Percentiles rank a stretch among this genome's conserved stretches.
Evolutionary conservation across 768 basidiomycete species (phyloP).

Genomic region (Agaricus blazei): DNA sequence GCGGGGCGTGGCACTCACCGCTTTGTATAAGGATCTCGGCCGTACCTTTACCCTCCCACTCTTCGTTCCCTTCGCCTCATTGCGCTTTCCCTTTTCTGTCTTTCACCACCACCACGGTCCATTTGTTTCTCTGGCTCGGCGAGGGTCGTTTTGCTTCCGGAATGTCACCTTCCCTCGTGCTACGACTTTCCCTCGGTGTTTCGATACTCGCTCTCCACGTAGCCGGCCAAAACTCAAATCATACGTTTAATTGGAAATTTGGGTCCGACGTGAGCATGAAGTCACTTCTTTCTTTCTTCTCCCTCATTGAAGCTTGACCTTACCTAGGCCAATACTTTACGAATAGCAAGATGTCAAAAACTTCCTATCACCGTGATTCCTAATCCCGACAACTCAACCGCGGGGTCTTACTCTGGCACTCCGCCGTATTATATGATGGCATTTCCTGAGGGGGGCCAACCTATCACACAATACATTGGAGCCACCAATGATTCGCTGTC

Average conservation of each 20-base stretch:
- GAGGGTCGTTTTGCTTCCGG: neutral
- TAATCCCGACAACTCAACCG: constrained; percentile 6
- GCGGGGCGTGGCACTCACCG: neutral
- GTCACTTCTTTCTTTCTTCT: neutral
- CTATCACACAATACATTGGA: constrained; percentile 30
- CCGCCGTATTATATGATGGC: constrained; percentile 40
- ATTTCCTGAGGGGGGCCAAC: constrained; percentile 29
- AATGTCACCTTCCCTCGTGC: neutral
- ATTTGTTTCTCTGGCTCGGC: neutral
- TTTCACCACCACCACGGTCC: neutral
- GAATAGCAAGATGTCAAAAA: constrained; percentile 5
- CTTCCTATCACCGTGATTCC: neutral
- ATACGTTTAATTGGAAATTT: constrained; percentile 30
- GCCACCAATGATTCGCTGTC: constrained; percentile 22
- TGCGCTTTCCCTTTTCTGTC: neutral
- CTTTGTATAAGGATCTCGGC: constrained; percentile 2
- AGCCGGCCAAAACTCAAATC: constrained; percentile 12
- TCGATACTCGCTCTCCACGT: constrained; percentile 1
- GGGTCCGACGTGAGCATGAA: constrained; percentile 19
- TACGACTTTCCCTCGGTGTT: neutral
- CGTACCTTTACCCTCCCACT: neutral
- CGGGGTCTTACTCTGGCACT: constrained; percentile 13
- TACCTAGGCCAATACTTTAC: neutral
- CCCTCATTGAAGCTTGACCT: neutral
- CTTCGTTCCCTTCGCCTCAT: neutral